Evolutionary conservation across 441 rosid genomes (phyloP).

Genomic region (Breynia disticha): DNA sequence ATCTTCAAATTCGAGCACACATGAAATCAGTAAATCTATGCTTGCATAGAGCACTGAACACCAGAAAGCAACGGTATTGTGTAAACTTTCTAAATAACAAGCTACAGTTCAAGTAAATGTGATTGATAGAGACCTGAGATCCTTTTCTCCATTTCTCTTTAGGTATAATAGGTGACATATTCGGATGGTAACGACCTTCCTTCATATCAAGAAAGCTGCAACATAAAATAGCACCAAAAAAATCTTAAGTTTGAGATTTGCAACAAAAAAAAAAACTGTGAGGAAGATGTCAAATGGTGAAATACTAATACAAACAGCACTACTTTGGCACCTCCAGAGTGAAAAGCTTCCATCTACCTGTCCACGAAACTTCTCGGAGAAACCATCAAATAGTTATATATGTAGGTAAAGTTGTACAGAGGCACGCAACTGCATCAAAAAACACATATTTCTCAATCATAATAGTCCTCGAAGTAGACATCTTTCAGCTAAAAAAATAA

Average conservation of each 20-base stretch:
- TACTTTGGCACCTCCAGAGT: constrained; percentile 36
- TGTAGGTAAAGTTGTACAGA: constrained; percentile 73
- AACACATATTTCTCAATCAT: background rate
- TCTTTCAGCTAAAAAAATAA: background rate
- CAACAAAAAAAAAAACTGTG: background rate
- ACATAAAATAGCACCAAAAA: constrained; percentile 5
- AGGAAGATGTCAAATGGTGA: constrained; percentile 6
- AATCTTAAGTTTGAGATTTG: constrained; percentile 1
- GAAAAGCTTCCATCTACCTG: constrained; percentile 59
- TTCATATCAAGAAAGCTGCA: constrained; percentile 63
- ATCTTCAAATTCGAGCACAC: too few relatives aligned
- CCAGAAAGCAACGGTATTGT: too few relatives aligned
- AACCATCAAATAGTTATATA: constrained; percentile 64
- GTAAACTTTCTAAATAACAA: background rate
- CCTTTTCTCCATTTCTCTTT: constrained; percentile 81
- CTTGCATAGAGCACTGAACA: too few relatives aligned
- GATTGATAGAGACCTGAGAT: constrained; percentile 47
- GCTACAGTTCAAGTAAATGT: background rate
- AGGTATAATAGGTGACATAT: constrained; percentile 63
- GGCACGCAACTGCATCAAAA: constrained; percentile 82
- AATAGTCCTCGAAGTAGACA: too few relatives aligned
- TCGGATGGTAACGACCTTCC: constrained; percentile 61
- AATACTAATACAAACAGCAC: constrained; percentile 1
- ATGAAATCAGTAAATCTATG: too few relatives aligned
- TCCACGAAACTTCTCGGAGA: constrained; percentile 83